A percentile compares a stretch with the other conserved stretches of the same genome.
Conservation (phyloP, 2,329 filamentous ascomycete species). For the Fusarium mundagurra region DNA sequence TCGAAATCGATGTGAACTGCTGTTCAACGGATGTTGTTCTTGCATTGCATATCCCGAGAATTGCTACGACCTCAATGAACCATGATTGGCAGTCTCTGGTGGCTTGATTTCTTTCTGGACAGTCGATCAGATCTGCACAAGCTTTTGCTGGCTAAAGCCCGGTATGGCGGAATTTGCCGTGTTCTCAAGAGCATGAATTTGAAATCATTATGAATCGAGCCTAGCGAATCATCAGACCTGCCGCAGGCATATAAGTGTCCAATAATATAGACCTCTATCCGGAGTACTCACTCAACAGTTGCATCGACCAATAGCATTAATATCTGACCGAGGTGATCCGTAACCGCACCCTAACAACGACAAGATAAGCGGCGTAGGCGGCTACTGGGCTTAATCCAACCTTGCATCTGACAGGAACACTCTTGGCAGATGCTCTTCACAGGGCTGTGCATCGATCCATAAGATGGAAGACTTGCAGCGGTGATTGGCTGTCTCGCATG, state of each 20-base stretch:
- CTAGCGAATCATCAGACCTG: background rate
- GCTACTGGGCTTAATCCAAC: background rate
- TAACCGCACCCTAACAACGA: background rate
- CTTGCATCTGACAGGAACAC: background rate
- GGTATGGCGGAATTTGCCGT: background rate
- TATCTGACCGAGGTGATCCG: background rate
- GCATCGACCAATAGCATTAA: background rate
- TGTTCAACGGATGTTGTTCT: fast-evolving
- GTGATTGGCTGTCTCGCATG: background rate
- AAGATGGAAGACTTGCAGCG: background rate
- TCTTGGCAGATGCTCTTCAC: background rate
- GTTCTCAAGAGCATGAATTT: too few relatives aligned
- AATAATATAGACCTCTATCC: background rate
- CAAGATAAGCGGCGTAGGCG: background rate
- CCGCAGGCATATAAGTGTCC: background rate
- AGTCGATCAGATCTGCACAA: background rate
- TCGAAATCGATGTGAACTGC: background rate
- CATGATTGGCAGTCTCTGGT: background rate
- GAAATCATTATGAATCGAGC: background rate
- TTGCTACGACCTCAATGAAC: background rate
- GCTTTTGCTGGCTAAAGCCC: fast-evolving
- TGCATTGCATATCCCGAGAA: background rate
- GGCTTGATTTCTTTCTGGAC: background rate
- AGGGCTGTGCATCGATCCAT: background rate
- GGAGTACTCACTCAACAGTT: too few relatives aligned